Evolutionary conservation across 352 stramenopile genomes (phyloP).

Genomic region (Pythium phragmitis): DNA sequence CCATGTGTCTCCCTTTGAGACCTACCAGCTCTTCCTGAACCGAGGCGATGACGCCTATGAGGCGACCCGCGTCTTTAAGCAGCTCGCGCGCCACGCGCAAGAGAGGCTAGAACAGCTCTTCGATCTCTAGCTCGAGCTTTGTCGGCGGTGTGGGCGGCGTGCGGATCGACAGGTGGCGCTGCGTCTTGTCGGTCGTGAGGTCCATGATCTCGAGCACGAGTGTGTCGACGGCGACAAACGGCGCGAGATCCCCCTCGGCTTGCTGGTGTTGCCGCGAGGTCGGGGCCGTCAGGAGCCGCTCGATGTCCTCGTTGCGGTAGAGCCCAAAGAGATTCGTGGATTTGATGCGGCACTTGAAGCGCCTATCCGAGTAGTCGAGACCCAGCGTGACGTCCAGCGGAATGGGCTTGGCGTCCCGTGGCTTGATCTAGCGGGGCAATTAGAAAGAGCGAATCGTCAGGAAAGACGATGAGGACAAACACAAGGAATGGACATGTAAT

Average conservation of each 20-base stretch:
- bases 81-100: constrained; percentile 33
- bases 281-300: constrained; percentile 35
- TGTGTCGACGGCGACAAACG: constrained; percentile 60
- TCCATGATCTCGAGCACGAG: constrained; percentile 72
- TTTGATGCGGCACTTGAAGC: constrained; percentile 75
- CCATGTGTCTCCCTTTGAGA: constrained; percentile 39
- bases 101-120: constrained; percentile 64
- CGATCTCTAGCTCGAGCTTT: constrained; percentile 59
- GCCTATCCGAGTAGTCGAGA: constrained; percentile 43
- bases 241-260: constrained; percentile 27
- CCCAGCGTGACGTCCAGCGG: constrained; percentile 66
- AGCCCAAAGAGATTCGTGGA: constrained; percentile 64
- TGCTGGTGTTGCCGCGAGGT: constrained; percentile 8
- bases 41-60: constrained; percentile 31
- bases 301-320: constrained; percentile 64
- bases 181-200: constrained; percentile 56
- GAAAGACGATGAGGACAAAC: not conserved
- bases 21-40: constrained; percentile 38
- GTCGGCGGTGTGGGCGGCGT: constrained; percentile 30
- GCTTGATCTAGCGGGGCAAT: constrained; percentile 50
- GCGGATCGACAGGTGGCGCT: constrained; percentile 52
- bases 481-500: not conserved
- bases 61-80: constrained; percentile 32
- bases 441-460: not conserved
- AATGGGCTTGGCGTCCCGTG: constrained; percentile 36